Conservation (phyloP, 2,329 filamentous ascomycete species). For the Cercospora sp. region DNA sequence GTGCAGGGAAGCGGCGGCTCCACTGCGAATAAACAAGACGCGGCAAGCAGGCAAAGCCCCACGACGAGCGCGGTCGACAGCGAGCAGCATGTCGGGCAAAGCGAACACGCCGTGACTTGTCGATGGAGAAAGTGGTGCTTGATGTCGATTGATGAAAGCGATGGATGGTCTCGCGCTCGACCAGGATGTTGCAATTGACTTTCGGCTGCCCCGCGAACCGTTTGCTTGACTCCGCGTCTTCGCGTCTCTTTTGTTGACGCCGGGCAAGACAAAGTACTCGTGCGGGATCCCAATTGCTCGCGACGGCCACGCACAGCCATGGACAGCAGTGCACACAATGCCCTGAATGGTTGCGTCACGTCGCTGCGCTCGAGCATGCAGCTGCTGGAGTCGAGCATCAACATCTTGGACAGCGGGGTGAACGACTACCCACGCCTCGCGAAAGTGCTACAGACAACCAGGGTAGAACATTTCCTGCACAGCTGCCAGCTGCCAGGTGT, state of each 20-base stretch:
- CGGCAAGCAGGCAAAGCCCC: too few relatives aligned
- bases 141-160: neutral
- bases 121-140: neutral
- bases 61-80: too few relatives aligned
- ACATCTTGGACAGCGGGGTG: conserved; percentile 62
- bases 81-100: neutral
- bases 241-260: neutral
- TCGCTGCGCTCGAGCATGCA: conserved; percentile 63
- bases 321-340: conserved; percentile 36
- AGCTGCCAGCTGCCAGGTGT: neutral
- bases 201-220: neutral
- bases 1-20: neutral
- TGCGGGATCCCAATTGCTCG: neutral
- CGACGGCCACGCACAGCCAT: conserved; percentile 20
- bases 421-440: conserved; percentile 63
- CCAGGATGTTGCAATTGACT: neutral
- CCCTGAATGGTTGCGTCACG: conserved; percentile 61
- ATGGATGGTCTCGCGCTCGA: neutral
- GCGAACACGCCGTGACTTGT: neutral
- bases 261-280: neutral
- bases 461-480: conserved; percentile 46
- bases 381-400: conserved; percentile 63
- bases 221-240: neutral
- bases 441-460: conserved; percentile 64
- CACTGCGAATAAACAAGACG: neutral